Conservation (phyloP, 768 basidiomycete genomes). For the Rhodocollybia butyracea region DNA sequence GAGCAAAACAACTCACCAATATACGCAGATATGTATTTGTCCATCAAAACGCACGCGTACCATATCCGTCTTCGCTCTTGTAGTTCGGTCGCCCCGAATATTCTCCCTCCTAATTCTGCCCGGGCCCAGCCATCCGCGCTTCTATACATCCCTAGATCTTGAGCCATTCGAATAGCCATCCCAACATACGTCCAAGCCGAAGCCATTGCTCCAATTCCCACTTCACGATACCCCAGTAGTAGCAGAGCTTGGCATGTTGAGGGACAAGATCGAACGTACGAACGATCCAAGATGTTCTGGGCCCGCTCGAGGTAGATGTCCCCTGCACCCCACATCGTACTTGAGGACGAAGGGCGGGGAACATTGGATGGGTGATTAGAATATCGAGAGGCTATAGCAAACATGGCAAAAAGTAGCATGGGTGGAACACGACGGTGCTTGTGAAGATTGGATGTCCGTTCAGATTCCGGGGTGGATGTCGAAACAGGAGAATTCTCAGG, state of each 20-base stretch:
- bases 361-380: slow-evolving; percentile 31
- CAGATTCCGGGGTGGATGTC: slow-evolving; percentile 9
- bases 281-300: slow-evolving; percentile 59
- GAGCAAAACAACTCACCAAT: slow-evolving; percentile 46
- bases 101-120: slow-evolving; percentile 35
- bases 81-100: slow-evolving; percentile 62
- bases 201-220: slow-evolving; percentile 88
- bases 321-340: slow-evolving; percentile 79
- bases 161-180: slow-evolving; percentile 91
- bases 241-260: slow-evolving; percentile 78
- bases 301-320: slow-evolving; percentile 69
- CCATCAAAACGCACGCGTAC: slow-evolving; percentile 77
- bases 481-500: slow-evolving; percentile 12
- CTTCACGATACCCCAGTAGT: slow-evolving; percentile 79
- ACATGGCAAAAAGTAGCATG: slow-evolving; percentile 80
- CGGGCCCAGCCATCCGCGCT: slow-evolving; percentile 77
- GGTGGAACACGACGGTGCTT: slow-evolving; percentile 50
- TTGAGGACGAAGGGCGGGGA: slow-evolving; percentile 31
- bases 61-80: slow-evolving; percentile 72
- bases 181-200: slow-evolving; percentile 85
- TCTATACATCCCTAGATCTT: slow-evolving; percentile 82
- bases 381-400: slow-evolving; percentile 78
- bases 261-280: slow-evolving; percentile 69
- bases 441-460: slow-evolving; percentile 28
- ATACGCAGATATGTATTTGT: slow-evolving; percentile 76